phyloP scores from a whole-genome alignment of 2,329 filamentous ascomycete species.

The Achaetomium macrosporum region DNA sequence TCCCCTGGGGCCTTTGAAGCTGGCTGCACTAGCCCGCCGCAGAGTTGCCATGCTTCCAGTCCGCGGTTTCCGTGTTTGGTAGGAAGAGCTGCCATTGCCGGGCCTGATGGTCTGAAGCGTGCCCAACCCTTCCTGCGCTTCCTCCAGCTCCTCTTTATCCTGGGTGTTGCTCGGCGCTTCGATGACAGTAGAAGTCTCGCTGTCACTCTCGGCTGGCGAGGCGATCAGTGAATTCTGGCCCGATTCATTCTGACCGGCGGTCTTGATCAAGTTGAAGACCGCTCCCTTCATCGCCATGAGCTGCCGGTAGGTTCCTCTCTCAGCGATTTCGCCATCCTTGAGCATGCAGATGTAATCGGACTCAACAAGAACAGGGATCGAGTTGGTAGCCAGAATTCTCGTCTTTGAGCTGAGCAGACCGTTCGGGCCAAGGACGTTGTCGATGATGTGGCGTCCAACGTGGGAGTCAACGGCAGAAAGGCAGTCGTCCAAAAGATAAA shows the following conservation, averaged over 20 bases:
- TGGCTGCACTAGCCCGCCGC: slow-evolving; percentile 84
- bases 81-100: slow-evolving; percentile 29
- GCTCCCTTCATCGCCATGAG: slow-evolving; percentile 91
- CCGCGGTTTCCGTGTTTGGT: slow-evolving; percentile 43
- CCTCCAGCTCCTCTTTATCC: slow-evolving; percentile 64
- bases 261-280: slow-evolving; percentile 76
- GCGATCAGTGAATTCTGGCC: slow-evolving; percentile 32
- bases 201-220: slow-evolving; percentile 38
- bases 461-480: slow-evolving; percentile 98
- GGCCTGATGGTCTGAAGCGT: slow-evolving; percentile 69
- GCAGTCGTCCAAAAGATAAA: slow-evolving; percentile 91
- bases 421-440: slow-evolving; percentile 81
- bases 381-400: slow-evolving; percentile 88
- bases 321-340: slow-evolving; percentile 74
- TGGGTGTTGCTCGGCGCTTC: slow-evolving; percentile 43
- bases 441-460: slow-evolving; percentile 89
- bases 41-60: slow-evolving; percentile 72
- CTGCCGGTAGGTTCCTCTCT: slow-evolving; percentile 85
- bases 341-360: slow-evolving; percentile 85
- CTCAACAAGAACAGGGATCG: slow-evolving; percentile 83
- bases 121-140: slow-evolving; percentile 71
- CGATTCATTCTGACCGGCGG: slow-evolving; percentile 56
- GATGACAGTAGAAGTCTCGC: slow-evolving; percentile 53
- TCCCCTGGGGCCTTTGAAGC: slow-evolving; percentile 78
- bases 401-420: slow-evolving; percentile 83